Conservation (phyloP, 108 stramenopile genomes). For the Nitzschia putrida region DNA sequence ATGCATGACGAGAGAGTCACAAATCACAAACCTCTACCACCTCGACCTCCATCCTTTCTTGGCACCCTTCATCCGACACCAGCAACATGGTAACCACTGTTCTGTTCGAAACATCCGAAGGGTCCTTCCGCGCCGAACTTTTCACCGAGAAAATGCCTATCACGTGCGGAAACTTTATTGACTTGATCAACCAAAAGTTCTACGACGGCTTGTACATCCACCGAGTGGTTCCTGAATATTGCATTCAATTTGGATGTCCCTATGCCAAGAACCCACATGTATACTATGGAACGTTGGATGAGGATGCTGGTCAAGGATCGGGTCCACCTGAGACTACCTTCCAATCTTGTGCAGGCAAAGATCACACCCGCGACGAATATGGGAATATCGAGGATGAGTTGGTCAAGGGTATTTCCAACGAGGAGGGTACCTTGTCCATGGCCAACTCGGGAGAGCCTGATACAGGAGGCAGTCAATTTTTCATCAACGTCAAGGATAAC, state of each 20-base stretch:
- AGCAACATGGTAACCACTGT: slow-evolving; percentile 36
- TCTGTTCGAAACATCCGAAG: slow-evolving; percentile 49
- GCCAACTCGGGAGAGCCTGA: slow-evolving; percentile 59
- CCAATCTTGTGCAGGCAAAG: slow-evolving; percentile 37
- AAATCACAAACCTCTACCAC: no score
- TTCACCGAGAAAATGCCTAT: slow-evolving; percentile 61
- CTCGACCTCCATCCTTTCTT: no score
- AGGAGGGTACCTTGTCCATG: slow-evolving; percentile 54
- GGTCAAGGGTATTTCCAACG: slow-evolving; percentile 46
- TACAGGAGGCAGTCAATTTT: slow-evolving; percentile 61
- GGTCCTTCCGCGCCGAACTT: slow-evolving; percentile 52
- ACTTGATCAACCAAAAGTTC: slow-evolving; percentile 54
- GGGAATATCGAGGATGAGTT: slow-evolving; percentile 49
- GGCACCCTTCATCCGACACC: no score
- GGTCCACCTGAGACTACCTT: slow-evolving; percentile 42
- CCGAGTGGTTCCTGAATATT: slow-evolving; percentile 74
- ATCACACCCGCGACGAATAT: slow-evolving; percentile 43
- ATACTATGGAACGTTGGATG: slow-evolving; percentile 39
- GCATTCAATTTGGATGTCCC: slow-evolving; percentile 67
- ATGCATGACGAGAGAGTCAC: no score
- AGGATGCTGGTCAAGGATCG: slow-evolving; percentile 55
- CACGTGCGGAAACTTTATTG: slow-evolving; percentile 62
- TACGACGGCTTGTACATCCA: slow-evolving; percentile 79
- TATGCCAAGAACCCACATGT: slow-evolving; percentile 47
- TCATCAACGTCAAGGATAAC: slow-evolving; percentile 61